Percentiles rank a stretch among this genome's conserved stretches.
These are phyloP conservation scores for Euptelea pleiosperma DNA, from an alignment of 164 flowering plant species.

Conservation along the genomic window DNA sequence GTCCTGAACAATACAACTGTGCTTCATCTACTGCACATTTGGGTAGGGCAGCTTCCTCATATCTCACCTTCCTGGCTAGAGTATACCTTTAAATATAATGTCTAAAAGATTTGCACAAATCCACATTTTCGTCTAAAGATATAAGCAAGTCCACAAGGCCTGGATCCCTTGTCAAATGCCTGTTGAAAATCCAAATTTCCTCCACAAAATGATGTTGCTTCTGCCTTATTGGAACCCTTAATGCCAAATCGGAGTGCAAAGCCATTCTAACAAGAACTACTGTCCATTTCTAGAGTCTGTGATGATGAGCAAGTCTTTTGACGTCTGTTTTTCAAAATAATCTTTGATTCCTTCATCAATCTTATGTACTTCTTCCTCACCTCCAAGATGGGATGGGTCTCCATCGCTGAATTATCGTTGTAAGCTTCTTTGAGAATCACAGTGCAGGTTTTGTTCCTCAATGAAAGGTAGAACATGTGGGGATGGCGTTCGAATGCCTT, in stretches of 20 bases:
- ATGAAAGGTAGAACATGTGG: constrained; percentile 72
- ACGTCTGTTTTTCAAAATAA: constrained; percentile 46
- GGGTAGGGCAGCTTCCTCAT: too few species aligned
- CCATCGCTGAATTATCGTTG: constrained; percentile 35
- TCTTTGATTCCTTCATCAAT: constrained; percentile 50
- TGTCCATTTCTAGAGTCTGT: background rate
- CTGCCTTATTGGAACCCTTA: too few species aligned
- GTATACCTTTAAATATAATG: too few species aligned
- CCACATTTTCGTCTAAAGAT: too few species aligned
- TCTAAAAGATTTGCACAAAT: too few species aligned
- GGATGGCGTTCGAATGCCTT: constrained; percentile 81
- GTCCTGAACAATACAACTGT: too few species aligned
- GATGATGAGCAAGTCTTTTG: constrained; percentile 13
- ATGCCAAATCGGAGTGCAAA: background rate
- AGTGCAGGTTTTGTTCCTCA: constrained; percentile 70
- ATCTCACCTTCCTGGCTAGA: too few species aligned
- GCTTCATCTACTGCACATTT: too few species aligned
- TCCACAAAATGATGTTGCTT: too few species aligned
- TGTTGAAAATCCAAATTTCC: too few species aligned
- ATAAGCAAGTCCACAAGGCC: too few species aligned
- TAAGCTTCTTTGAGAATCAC: constrained; percentile 82
- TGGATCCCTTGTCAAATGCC: too few species aligned
- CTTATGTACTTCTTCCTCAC: constrained; percentile 64
- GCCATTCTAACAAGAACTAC: background rate
- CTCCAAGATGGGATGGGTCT: constrained; percentile 55